Base-by-base conservation (phyloP, 768 basidiomycete genomes). In the Boletus vinaceobasis region DNA sequence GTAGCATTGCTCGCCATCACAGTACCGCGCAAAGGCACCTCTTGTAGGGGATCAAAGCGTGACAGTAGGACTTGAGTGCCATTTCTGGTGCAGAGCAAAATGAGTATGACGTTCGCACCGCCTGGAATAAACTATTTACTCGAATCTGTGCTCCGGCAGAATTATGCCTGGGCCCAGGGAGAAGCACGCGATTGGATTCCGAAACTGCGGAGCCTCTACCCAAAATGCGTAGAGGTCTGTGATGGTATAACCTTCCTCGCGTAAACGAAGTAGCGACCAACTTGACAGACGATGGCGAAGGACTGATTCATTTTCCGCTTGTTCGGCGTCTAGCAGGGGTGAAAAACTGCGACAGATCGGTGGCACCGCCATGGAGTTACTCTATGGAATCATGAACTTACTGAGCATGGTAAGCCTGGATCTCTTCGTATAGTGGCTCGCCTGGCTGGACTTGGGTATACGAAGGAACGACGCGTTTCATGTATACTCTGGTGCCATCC, bases 191-290 rank as follows among this genome's bases (percentile, higher is more conserved):
- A 87, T 78, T 2, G 83, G 84, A 38, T 79, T 79, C 1, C 85
- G 87, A 67, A 81, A 85, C 52, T 81, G 79, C 23, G 77, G 80
- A n/a, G 74, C 76, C 52, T 83, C 77, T 37, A 86, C 66, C 89
- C 87, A 90, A 64, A 79, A 92, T 0, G 80, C 88, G 15, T 71
- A 77, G 23, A 92, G 71, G 17, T 75, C 82, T 0, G 83, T 85
- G 32, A 93, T 63, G 48, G 84, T 81, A 62, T 90, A 92, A 0
- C 91, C 91, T 60, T 87, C 86, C n/a, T 79, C 73, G 58, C 77
- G 71, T 40, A 93, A 72, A 21, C 80, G 77, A 27, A 77, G 73
- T 5, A 86, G 52, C 11, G 81, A 75, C 91, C 90, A 92, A 15
- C 77, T 79, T 1, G 82, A 75, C 15, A 93, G 75, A 35, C 91